Conservation (phyloP, 768 basidiomycete genomes). For the Crucibulum laeve region DNA sequence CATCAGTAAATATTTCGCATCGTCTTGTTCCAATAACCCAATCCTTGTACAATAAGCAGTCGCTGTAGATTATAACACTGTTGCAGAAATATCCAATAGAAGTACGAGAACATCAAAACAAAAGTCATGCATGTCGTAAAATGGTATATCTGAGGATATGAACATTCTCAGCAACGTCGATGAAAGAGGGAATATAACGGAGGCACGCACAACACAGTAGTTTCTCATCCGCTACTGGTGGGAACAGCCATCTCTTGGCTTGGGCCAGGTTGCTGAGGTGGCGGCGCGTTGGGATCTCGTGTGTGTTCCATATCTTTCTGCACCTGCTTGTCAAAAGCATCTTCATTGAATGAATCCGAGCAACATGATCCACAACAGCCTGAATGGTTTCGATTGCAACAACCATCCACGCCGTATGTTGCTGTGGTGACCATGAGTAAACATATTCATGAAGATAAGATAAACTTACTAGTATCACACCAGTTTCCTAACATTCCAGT, state of each 20-base stretch:
- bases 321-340: constrained; percentile 34
- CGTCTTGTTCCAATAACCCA: too few relatives aligned
- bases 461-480: constrained; percentile 19
- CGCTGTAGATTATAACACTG: too few relatives aligned
- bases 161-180: too few relatives aligned
- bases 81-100: too few relatives aligned
- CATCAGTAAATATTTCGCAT: too few relatives aligned
- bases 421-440: too few relatives aligned
- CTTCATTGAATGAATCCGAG: constrained; percentile 38
- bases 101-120: too few relatives aligned
- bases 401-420: constrained; percentile 25
- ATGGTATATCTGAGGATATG: too few relatives aligned
- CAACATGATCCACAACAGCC: constrained; percentile 47
- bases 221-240: neutral
- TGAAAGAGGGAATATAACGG: too few relatives aligned
- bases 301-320: constrained; percentile 34
- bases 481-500: constrained; percentile 15
- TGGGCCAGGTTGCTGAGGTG: constrained; percentile 16
- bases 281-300: constrained; percentile 20
- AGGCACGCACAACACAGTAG: too few relatives aligned
- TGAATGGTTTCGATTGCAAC: constrained; percentile 21
- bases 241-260: constrained; percentile 19
- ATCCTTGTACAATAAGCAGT: too few relatives aligned
- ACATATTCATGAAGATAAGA: neutral
- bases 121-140: too few relatives aligned